Conservation (phyloP, 163 green algal species). For the Coccomyxa subellipsoidea region DNA sequence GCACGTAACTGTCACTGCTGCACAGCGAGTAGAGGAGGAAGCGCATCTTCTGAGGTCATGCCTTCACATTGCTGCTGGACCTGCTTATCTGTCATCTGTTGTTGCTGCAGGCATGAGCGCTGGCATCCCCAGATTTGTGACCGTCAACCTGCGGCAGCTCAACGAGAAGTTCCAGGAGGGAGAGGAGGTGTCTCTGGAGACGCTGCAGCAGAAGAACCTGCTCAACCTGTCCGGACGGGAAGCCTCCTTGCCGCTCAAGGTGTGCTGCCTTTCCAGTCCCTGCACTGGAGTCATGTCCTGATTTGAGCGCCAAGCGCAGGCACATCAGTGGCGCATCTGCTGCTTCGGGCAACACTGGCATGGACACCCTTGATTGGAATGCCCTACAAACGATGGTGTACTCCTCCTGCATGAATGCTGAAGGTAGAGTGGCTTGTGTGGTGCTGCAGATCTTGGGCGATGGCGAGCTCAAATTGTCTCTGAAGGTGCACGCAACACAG, state of each 20-base stretch:
- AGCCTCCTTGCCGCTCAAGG: conserved; percentile 88
- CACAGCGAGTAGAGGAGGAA: too few species aligned
- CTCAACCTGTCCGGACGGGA: conserved; percentile 81
- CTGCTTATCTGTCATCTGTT: too few species aligned
- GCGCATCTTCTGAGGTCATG: too few species aligned
- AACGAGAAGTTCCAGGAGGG: conserved; percentile 65
- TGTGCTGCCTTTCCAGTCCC: conserved; percentile 23
- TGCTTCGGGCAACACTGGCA: too few species aligned
- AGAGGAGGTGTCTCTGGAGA: conserved; percentile 80
- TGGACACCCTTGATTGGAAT: too few species aligned
- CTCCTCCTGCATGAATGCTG: too few species aligned
- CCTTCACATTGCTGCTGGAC: too few species aligned
- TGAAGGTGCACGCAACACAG: conserved; percentile 79
- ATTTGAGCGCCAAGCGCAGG: too few species aligned
- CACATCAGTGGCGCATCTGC: too few species aligned
- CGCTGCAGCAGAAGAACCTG: conserved; percentile 75
- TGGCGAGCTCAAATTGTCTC: conserved; percentile 63
- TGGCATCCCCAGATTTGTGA: conserved; percentile 82
- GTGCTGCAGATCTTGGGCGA: conserved; percentile 77
- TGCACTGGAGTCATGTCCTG: too few species aligned
- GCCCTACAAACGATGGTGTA: too few species aligned
- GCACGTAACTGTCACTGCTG: too few species aligned
- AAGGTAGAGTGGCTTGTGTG: not conserved
- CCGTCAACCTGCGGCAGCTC: conserved; percentile 88
- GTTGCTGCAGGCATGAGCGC: conserved; percentile 78